Evolutionary conservation across 2,329 filamentous ascomycete genomes (phyloP).

Genomic region (Fusarium chuoi): DNA sequence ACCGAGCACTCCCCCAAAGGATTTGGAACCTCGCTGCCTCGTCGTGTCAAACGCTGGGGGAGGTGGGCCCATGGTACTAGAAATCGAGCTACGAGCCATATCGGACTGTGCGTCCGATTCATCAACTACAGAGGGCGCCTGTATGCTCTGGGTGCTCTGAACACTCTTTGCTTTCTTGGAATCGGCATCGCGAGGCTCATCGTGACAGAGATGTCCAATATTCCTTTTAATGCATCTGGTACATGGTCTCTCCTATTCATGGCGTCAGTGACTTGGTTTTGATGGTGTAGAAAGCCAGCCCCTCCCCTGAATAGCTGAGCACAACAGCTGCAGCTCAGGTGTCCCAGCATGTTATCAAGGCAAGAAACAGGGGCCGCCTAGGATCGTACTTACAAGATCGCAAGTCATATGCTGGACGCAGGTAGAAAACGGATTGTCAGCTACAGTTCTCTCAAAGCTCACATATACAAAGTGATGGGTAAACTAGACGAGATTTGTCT

Average conservation of each 20-base stretch:
- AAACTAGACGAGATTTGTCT: conserved; percentile 15
- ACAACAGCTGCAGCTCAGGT: conserved; percentile 21
- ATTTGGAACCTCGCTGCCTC: conserved; percentile 53
- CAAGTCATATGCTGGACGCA: conserved; percentile 84
- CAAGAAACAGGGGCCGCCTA: conserved; percentile 39
- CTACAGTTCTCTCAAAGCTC: conserved; percentile 33
- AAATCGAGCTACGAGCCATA: conserved; percentile 64
- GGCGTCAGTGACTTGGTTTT: conserved; percentile 42
- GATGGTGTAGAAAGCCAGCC: conserved; percentile 24
- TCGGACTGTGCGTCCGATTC: conserved; percentile 67
- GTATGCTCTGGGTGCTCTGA: conserved; percentile 56
- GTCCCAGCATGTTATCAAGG: conserved; percentile 14
- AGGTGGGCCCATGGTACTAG: conserved; percentile 64
- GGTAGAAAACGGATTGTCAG: conserved; percentile 42
- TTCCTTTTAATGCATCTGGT: conserved; percentile 98
- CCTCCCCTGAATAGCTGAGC: conserved; percentile 7
- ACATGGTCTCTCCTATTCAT: conserved; percentile 86
- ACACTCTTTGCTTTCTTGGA: conserved; percentile 80
- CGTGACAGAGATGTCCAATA: conserved; percentile 97
- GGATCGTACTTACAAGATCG: conserved; percentile 76
- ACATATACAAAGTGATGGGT: conserved; percentile 22
- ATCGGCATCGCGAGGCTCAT: conserved; percentile 89
- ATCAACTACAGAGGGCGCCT: conserved; percentile 63
- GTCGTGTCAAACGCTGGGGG: conserved; percentile 57
- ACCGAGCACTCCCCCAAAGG: conserved; percentile 57